These are phyloP conservation scores for Clathrus columnatus DNA, from an alignment of 768 basidiomycete genomes.

Conservation along the genomic window DNA sequence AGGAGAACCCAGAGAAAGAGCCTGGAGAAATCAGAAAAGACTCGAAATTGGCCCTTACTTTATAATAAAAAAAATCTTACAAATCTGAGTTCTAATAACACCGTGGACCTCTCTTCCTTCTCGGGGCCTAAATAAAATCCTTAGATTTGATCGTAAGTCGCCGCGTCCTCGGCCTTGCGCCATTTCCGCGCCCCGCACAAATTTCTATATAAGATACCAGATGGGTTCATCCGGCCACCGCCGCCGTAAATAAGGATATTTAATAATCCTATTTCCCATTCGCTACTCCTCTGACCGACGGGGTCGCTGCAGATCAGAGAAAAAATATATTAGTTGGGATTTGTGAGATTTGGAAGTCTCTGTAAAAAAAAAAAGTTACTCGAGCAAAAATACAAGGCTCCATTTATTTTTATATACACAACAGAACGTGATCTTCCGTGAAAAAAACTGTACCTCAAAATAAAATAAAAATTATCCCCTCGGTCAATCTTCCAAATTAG, in stretches of 20 bases:
- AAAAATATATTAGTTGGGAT: no score
- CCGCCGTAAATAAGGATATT: not conserved
- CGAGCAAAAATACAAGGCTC: no score
- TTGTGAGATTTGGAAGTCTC: no score
- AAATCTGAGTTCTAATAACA: not conserved
- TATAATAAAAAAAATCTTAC: not conserved
- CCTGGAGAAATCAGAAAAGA: not conserved
- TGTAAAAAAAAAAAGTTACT: no score
- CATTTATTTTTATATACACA: no score
- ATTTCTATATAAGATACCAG: not conserved
- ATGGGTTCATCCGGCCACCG: not conserved
- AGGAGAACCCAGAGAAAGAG: not conserved
- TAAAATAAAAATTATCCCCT: no score
- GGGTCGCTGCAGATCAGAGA: not conserved
- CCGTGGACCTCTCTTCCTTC: not conserved
- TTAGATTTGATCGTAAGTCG: not conserved
- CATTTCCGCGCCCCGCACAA: not conserved
- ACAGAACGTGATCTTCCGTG: no score
- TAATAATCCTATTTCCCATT: no score
- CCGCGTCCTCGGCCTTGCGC: not conserved
- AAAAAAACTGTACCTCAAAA: no score
- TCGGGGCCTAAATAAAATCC: no score
- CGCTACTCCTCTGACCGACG: not conserved
- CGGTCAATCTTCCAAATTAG: no score
- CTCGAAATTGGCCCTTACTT: not conserved